These are phyloP conservation scores for Blakeslea trispora DNA, from an alignment of 371 early-diverging fungal species.

Conservation along the genomic window DNA sequence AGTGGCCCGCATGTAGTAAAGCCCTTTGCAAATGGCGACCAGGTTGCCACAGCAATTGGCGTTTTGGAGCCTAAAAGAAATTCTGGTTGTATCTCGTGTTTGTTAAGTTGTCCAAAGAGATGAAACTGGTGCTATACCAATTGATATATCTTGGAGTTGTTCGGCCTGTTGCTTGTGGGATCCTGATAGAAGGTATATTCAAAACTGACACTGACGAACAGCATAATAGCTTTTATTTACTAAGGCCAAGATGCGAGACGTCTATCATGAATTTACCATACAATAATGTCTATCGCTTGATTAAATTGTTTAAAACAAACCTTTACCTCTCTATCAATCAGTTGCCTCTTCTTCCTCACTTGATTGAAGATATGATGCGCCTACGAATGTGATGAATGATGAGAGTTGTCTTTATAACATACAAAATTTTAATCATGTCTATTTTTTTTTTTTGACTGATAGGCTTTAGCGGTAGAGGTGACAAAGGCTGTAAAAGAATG, in stretches of 20 bases:
- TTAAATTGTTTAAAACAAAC: slow-evolving; percentile 11
- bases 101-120: slow-evolving; percentile 22
- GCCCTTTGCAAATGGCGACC: slow-evolving; percentile 12
- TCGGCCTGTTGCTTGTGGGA: slow-evolving; percentile 20
- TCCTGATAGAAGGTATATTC: slow-evolving; percentile 16
- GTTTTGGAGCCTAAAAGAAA: slow-evolving; percentile 18
- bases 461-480: too few species aligned
- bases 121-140: slow-evolving; percentile 18
- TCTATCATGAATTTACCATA: slow-evolving; percentile 15
- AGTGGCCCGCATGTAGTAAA: too few species aligned
- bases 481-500: too few species aligned
- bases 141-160: slow-evolving; percentile 16
- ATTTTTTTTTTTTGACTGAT: too few species aligned
- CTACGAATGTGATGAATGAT: slow-evolving; percentile 8
- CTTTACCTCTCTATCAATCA: slow-evolving; percentile 7
- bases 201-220: slow-evolving; percentile 12
- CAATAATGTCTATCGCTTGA: slow-evolving; percentile 12
- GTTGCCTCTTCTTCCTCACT: slow-evolving; percentile 3
- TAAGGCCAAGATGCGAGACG: slow-evolving; percentile 16
- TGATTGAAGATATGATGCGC: slow-evolving; percentile 8
- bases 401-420: not conserved
- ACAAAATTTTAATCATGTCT: too few species aligned
- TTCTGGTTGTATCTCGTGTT: slow-evolving; percentile 14
- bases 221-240: slow-evolving; percentile 9
- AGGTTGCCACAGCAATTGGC: slow-evolving; percentile 13